Base-by-base conservation (phyloP, 768 basidiomycete genomes). In the Ramaria sp. region DNA sequence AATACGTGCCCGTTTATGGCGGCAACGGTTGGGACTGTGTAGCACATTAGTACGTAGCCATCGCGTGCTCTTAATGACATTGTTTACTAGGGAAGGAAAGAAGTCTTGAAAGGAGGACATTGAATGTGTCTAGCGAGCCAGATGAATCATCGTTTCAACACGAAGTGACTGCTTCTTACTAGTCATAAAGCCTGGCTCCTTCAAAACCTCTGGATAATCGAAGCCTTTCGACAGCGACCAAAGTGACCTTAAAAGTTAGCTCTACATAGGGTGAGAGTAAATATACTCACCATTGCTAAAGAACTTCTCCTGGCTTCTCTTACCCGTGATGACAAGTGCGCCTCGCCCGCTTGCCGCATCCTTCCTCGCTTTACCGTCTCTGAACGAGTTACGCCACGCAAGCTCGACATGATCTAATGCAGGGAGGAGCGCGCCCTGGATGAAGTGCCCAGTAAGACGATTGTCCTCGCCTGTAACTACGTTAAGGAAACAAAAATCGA, bases 1-100 rank as follows among this genome's bases (percentile, higher is more conserved):
- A 87, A 95, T 61, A 84, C 86, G 65, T 92, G 90, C 0, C 88
- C 88, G 62, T 90, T 89, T 63, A 90, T 81, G 1, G 86, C 87
- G 47, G 86, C 84, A 59, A 91, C 77, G 17, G 79, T 83, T 1
- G 89, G 87, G 51, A 91, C 89, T 91, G 33, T 7, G 12, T 7
- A 7, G 19, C 34, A 13, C 9, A 22, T 43, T 11, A 43, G 27
- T 12, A 49, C 48, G 3, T 19, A 30, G 15, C 10, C n/a, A 49
- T 17, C 2, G 15, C n/a, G n/a, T 13, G 24, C 48, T 43, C 9
- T 24, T 27, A 27, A 49, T 17, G 31, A 7, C 7, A 30, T 7
- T 7, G 68, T 81, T 63, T 64, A 89, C 89, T 82, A 4, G 88
- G 90, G 67, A 88, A 91, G 1, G 80, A 79, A 24, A 96, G 66